These are phyloP conservation scores for Vitis riparia DNA, from an alignment of 164 flowering plant species.

Conservation along the genomic window DNA sequence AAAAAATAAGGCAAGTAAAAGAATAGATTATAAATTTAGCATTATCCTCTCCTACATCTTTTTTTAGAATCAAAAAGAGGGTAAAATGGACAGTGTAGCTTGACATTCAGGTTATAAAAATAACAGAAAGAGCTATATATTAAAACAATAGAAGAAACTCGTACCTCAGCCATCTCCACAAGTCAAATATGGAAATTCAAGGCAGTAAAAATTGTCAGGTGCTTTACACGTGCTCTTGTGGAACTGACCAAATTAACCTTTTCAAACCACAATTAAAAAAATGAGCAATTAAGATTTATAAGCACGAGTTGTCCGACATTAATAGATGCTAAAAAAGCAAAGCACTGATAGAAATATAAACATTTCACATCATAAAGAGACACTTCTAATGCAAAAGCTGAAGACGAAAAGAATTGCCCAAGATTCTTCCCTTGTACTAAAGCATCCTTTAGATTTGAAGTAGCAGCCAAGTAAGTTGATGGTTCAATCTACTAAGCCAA, in stretches of 20 bases:
- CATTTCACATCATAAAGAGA: neutral
- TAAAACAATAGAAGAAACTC: neutral
- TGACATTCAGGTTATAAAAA: neutral
- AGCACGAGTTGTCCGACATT: neutral
- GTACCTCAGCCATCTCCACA: constrained; percentile 35
- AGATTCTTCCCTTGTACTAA: too few species aligned
- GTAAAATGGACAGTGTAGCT: neutral
- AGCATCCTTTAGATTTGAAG: too few species aligned
- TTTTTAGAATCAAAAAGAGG: too few species aligned
- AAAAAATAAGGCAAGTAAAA: neutral
- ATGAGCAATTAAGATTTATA: neutral
- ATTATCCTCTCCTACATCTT: neutral
- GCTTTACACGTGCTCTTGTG: neutral
- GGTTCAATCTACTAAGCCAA: too few species aligned
- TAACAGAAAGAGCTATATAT: neutral
- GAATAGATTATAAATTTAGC: neutral
- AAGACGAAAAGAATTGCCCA: too few species aligned
- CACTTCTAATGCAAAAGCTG: too few species aligned
- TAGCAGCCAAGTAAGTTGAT: too few species aligned
- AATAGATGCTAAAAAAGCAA: neutral
- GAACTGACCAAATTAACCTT: constrained; percentile 8
- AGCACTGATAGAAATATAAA: neutral
- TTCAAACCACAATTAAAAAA: neutral
- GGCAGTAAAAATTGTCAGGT: neutral
- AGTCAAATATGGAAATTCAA: neutral